Evolutionary conservation across 495 filamentous ascomycete species (phyloP).

Genomic region (Xylaria scruposa): DNA sequence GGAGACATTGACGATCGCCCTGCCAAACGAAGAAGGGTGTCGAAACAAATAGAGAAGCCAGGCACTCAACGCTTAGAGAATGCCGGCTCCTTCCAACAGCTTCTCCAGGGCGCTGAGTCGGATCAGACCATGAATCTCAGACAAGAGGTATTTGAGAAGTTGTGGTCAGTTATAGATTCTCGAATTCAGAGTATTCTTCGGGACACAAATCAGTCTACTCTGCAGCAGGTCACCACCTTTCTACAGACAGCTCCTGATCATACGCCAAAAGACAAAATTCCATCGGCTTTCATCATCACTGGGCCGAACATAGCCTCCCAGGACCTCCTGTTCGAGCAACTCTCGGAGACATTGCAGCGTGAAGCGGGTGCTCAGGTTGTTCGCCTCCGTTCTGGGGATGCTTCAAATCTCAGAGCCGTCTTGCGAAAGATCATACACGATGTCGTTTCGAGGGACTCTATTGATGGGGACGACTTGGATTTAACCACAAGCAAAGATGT

Average conservation of each 20-base stretch:
- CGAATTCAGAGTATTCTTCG: conserved; percentile 69
- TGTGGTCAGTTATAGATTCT: conserved; percentile 72
- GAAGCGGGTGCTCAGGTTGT: conserved; percentile 64
- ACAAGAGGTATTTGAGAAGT: conserved; percentile 64
- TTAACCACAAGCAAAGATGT: conserved; percentile 60
- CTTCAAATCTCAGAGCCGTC: conserved; percentile 79
- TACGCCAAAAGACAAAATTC: conserved; percentile 59
- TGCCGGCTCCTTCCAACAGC: conserved; percentile 57
- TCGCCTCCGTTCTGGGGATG: conserved; percentile 77
- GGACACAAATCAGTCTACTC: conserved; percentile 65
- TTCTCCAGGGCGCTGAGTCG: conserved; percentile 69
- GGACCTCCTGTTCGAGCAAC: conserved; percentile 71
- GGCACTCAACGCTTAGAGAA: conserved; percentile 24
- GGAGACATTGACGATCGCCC: conserved; percentile 54
- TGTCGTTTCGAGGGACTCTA: conserved; percentile 47
- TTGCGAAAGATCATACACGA: conserved; percentile 85
- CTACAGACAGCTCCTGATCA: conserved; percentile 55
- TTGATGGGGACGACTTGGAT: conserved; percentile 59
- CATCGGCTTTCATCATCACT: conserved; percentile 80
- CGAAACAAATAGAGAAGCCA: conserved; percentile 40
- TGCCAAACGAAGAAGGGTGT: conserved; percentile 68
- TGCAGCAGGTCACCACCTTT: conserved; percentile 71
- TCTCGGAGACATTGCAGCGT: conserved; percentile 59
- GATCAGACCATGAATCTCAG: conserved; percentile 59
- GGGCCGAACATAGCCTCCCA: conserved; percentile 88